phyloP scores from a whole-genome alignment of 2,329 filamentous ascomycete species.

The Alternaria atra region DNA sequence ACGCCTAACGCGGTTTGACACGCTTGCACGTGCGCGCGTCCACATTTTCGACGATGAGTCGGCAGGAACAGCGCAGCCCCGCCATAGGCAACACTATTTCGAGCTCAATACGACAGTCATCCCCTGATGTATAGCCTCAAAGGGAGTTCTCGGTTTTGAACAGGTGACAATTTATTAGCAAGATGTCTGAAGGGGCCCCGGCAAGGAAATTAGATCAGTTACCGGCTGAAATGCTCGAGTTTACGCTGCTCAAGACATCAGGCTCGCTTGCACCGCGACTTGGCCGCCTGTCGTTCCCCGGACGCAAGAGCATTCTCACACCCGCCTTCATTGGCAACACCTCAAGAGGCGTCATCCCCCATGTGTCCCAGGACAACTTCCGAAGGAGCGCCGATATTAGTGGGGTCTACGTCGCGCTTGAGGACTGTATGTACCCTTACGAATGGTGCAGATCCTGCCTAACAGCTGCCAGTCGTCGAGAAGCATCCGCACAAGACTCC shows the following conservation, averaged over 20 bases:
- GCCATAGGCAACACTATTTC: slow-evolving; percentile 5
- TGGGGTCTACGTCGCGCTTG: slow-evolving; percentile 81
- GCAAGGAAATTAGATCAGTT: slow-evolving; percentile 31
- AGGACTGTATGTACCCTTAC: slow-evolving; percentile 79
- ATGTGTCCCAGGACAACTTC: slow-evolving; percentile 87
- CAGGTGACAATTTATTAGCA: background rate
- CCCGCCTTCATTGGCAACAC: slow-evolving; percentile 83
- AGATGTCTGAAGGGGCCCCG: slow-evolving; percentile 19
- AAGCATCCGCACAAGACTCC: slow-evolving; percentile 60
- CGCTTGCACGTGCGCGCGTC: slow-evolving; percentile 23
- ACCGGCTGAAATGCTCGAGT: slow-evolving; percentile 55
- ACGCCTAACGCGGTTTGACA: slow-evolving; percentile 13
- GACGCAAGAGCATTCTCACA: slow-evolving; percentile 76
- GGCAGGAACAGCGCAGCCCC: slow-evolving; percentile 11
- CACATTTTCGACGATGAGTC: slow-evolving; percentile 14
- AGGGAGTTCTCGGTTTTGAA: background rate
- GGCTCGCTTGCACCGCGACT: slow-evolving; percentile 66
- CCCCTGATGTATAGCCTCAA: background rate
- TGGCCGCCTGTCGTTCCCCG: slow-evolving; percentile 69
- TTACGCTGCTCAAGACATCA: slow-evolving; percentile 54
- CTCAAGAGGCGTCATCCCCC: slow-evolving; percentile 85
- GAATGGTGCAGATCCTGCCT: slow-evolving; percentile 26
- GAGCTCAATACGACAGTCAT: background rate
- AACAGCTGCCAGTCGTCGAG: slow-evolving; percentile 67
- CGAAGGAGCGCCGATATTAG: slow-evolving; percentile 69